Base-by-base conservation (phyloP, 2,329 filamentous ascomycete genomes). In the Aspergillus udagawae region DNA sequence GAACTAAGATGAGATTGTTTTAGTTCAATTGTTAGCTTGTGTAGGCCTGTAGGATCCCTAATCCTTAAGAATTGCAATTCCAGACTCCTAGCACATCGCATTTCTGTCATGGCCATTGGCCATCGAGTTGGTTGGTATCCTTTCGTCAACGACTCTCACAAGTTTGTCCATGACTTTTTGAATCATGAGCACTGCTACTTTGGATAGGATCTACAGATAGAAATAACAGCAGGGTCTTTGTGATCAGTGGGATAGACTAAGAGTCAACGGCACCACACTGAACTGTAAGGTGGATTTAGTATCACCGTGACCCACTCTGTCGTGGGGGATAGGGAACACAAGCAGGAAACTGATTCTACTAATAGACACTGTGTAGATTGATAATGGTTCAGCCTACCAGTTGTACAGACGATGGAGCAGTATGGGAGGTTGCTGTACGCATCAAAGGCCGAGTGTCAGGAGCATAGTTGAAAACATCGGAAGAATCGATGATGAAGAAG, bases 211-310 rank as follows among this genome's bases (percentile, higher is more conserved):
- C 14, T 17, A 38, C 14, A 38, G 32, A 38, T 17, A 38, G 5
- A 38, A 17, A 17, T 14, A 38, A 6, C 32, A 38, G 32, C 32
- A 17, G 7, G 32, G 14, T 17, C 14, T 17, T 17, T 3, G 14
- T 38, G 32, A 38, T 3, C 14, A 6, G 32, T 23, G 53, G 38
- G 38, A 42, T 49, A 32, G 25, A 49, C 56, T 55, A 55, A 49
- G 20, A 44, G 32, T 27, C 32, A 55, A 58, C 49, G 56, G 56
- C 20, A 49, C 55, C 48, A 38, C 35, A 45, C 52, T 52, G 41
- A 58, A 58, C 49, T 55, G 49, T 58, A 54, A 49, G 29, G 27
- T 14, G 4, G 25, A 49, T 51, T 17, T 32, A 29, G 28, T 29
- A 49, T 41, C 25, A 56, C 21, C 14, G 3, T 38, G 32, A 38